Evolutionary conservation across 352 stramenopile genomes (phyloP).

Genomic region (Pythium chondricola): DNA sequence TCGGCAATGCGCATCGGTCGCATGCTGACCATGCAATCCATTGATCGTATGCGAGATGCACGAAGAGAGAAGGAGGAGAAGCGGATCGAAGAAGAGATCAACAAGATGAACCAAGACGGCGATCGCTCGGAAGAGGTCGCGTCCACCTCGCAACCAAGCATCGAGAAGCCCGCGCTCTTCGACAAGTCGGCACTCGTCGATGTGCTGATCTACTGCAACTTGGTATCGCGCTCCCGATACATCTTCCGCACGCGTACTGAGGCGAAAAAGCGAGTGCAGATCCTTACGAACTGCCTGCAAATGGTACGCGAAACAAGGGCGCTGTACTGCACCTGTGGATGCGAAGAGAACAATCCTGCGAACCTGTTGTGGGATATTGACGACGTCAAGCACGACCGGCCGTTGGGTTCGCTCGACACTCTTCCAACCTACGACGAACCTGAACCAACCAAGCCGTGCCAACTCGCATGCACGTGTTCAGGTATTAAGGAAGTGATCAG

Average conservation of each 20-base stretch:
- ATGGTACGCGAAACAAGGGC: slow-evolving; percentile 57
- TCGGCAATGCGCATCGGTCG: slow-evolving; percentile 70
- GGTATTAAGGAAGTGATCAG: slow-evolving; percentile 70
- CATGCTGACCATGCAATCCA: slow-evolving; percentile 63
- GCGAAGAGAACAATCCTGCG: slow-evolving; percentile 63
- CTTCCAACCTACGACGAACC: slow-evolving; percentile 46
- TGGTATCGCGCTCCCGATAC: slow-evolving; percentile 73
- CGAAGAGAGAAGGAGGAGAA: slow-evolving; percentile 35
- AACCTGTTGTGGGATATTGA: slow-evolving; percentile 65
- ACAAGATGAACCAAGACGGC: neutral
- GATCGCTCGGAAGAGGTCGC: neutral
- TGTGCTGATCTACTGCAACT: slow-evolving; percentile 67
- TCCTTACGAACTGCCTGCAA: slow-evolving; percentile 59
- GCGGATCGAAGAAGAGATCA: slow-evolving; percentile 10
- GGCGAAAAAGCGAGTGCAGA: slow-evolving; percentile 50
- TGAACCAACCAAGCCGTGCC: slow-evolving; percentile 13
- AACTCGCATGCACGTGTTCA: slow-evolving; percentile 47
- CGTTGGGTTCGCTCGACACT: slow-evolving; percentile 44
- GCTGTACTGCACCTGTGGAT: slow-evolving; percentile 61
- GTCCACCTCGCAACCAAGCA: too few relatives aligned
- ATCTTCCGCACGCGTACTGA: slow-evolving; percentile 75
- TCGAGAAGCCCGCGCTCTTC: slow-evolving; percentile 9
- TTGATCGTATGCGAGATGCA: slow-evolving; percentile 57
- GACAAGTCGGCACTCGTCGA: slow-evolving; percentile 64
- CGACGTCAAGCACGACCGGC: slow-evolving; percentile 58